Conservation (phyloP, 441 rosid species). For the Jatropha podagrica region DNA sequence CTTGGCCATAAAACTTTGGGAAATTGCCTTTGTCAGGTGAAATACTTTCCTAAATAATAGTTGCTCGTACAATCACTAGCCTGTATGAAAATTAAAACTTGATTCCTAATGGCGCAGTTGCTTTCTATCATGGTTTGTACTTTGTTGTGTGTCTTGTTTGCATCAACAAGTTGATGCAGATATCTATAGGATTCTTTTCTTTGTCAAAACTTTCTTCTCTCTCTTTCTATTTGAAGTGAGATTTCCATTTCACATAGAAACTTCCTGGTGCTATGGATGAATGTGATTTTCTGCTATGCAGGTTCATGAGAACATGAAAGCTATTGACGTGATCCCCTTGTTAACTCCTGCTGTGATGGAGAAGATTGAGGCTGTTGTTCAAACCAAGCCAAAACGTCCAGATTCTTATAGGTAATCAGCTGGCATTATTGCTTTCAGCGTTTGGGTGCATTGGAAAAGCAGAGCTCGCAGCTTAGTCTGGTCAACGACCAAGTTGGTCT, state of each 20-base stretch:
- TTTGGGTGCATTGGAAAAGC: background rate
- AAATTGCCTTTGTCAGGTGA: background rate
- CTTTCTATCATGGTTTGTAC: background rate
- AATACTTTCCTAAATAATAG: background rate
- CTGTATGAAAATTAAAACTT: background rate
- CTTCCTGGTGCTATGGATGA: background rate
- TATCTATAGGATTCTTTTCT: background rate
- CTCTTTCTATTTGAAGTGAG: background rate
- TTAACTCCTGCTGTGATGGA: constrained; percentile 83
- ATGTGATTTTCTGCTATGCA: constrained; percentile 26
- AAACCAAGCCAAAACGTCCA: constrained; percentile 82
- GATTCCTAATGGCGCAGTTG: background rate
- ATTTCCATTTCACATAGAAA: background rate
- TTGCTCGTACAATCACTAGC: background rate
- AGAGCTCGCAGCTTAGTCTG: background rate
- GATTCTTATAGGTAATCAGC: constrained; percentile 69
- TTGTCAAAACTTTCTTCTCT: too few relatives aligned
- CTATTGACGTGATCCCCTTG: constrained; percentile 76
- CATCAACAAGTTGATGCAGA: background rate
- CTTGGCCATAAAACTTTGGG: background rate
- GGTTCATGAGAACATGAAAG: constrained; percentile 98
- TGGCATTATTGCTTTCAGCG: background rate
- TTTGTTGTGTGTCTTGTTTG: background rate
- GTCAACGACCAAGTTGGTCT: background rate
- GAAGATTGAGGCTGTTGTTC: constrained; percentile 79